These are phyloP conservation scores for Castanea crenata DNA, from an alignment of 306 rosid species.

Conservation along the genomic window DNA sequence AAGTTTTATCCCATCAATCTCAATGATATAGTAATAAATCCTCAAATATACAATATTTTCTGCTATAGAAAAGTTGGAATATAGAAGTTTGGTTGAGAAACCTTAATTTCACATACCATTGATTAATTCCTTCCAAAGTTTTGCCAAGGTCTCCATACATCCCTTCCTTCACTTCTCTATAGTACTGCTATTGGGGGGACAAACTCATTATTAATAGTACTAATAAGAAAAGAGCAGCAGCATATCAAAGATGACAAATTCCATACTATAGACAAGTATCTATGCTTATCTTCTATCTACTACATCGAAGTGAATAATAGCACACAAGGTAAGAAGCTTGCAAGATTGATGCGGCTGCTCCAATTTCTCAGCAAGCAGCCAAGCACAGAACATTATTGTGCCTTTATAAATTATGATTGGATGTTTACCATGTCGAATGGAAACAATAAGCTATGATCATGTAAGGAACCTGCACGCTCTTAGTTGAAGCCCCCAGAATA, in stretches of 20 bases:
- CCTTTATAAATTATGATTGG: not conserved
- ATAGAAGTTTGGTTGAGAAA: not conserved
- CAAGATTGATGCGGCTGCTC: not conserved
- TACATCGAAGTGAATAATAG: not conserved
- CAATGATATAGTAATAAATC: not conserved
- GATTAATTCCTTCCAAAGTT: constrained; percentile 77
- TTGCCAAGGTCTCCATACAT: constrained; percentile 87
- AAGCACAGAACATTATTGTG: too few relatives aligned
- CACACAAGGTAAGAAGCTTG: not conserved
- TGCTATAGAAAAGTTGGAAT: not conserved
- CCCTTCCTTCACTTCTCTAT: constrained; percentile 71
- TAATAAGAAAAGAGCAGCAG: not conserved
- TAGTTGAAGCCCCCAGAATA: not conserved
- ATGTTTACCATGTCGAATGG: not conserved
- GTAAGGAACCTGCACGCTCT: not conserved
- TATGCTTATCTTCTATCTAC: not conserved
- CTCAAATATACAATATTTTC: not conserved
- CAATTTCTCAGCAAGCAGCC: not conserved
- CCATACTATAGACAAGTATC: too few relatives aligned
- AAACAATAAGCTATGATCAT: not conserved
- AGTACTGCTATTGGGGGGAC: constrained; percentile 51
- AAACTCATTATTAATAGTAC: not conserved
- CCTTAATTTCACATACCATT: constrained; percentile 52
- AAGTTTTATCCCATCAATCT: not conserved
- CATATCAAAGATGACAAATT: not conserved